phyloP scores from a whole-genome alignment of 805 yeast genomes.

The Hanseniaspora taiwanica region DNA sequence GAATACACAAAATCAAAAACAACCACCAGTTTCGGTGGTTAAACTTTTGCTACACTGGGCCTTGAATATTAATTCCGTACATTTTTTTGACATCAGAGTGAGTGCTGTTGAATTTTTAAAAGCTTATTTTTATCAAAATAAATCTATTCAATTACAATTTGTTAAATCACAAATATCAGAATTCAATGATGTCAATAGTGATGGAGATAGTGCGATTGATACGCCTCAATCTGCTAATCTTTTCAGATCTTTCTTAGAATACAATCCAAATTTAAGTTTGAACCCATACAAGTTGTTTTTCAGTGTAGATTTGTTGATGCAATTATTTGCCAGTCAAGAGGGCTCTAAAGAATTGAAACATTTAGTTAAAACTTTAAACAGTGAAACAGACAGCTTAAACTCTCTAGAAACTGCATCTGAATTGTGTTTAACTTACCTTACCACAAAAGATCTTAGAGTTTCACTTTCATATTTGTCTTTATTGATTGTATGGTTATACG shows the following conservation, averaged over 20 bases:
- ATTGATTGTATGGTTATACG: slow-evolving; percentile 64
- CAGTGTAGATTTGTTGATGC: slow-evolving; percentile 51
- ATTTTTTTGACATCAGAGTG: slow-evolving; percentile 66
- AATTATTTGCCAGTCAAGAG: slow-evolving; percentile 34
- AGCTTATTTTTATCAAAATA: slow-evolving; percentile 54
- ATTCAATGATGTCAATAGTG: slow-evolving; percentile 25
- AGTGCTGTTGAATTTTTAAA: slow-evolving; percentile 56
- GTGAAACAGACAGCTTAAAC: slow-evolving; percentile 51
- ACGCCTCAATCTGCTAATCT: slow-evolving; percentile 43
- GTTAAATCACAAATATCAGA: slow-evolving; percentile 48
- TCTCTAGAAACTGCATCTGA: slow-evolving; percentile 70
- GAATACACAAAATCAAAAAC: slow-evolving; percentile 7
- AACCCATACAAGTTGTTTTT: slow-evolving; percentile 89
- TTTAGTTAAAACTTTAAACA: slow-evolving; percentile 22
- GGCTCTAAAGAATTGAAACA: slow-evolving; percentile 37
- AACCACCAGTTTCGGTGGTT: slow-evolving; percentile 47
- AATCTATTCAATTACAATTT: slow-evolving; percentile 47
- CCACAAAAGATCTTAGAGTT: slow-evolving; percentile 55
- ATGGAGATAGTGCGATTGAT: too few relatives aligned
- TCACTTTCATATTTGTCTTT: slow-evolving; percentile 68
- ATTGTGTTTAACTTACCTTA: slow-evolving; percentile 50
- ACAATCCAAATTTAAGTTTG: slow-evolving; percentile 54
- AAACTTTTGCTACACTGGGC: slow-evolving; percentile 76
- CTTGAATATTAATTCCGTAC: slow-evolving; percentile 65
- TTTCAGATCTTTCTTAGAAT: slow-evolving; percentile 58